Evolutionary conservation across 371 early-diverging fungal species (phyloP), one percentile per base, ranked within the genome.

Genomic region (Mucor lusitanicus): DNA sequence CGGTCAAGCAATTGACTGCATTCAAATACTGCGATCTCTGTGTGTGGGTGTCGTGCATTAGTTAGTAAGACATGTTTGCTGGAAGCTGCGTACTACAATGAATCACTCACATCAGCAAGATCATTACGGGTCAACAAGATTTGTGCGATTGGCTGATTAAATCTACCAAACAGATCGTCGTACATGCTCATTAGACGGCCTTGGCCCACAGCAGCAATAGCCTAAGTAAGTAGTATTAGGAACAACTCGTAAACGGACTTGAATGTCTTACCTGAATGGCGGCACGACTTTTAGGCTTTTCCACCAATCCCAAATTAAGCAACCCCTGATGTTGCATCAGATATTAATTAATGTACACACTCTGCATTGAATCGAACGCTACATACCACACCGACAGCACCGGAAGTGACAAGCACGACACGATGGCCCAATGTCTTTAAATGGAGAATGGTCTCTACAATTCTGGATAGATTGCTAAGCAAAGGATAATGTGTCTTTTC

Each of bases 171-270:
- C 56, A 97, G 82, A 71, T 91, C 89, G 73, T 96, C 97, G 71
- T 95, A 98, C 59, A 96, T 77, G 25, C 94, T 91, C 95, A 98
- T 98, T 65, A 98, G 79, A 40, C 95, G 86, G 42, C 95, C 95
- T 77, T 98, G 98, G 17, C 98, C 98, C 70, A 98, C 93, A 8
- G 97, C 97, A 39, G 97, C 97, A 27, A 96, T 88, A 17, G 97
- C 98, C 95, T 97, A 68, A 23, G 1, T 33, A 55, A 8, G 35
- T 2, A 44, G 12, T 12, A 35, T 44, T 44, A 40, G 12, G 15
- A 25, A 25, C n/a, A 27, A 15, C 13, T n/a, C 39, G 27, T 30
- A 25, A 12, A 62, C 15, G 5, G 13, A 28, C 44, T 44, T n/a
- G 6, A 44, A 44, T 44, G n/a, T 21, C 23, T 44, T 88, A 93